Evolutionary conservation across 2,329 filamentous ascomycete genomes (phyloP), one percentile per base, ranked within the genome.

Genomic region (Colletotrichum higginsianum): DNA sequence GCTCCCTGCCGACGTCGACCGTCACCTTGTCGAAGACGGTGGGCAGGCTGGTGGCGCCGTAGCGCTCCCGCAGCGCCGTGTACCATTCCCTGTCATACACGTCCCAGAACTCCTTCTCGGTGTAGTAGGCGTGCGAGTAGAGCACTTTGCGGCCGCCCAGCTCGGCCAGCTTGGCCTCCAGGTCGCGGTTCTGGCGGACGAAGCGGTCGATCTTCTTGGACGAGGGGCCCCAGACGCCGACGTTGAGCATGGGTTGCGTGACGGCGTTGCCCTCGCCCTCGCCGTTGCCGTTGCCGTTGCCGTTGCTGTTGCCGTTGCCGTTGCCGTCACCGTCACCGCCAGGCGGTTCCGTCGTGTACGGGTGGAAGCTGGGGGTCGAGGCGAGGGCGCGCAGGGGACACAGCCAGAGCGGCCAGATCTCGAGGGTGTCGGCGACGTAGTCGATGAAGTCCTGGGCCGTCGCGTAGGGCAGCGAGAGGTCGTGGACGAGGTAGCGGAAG

Each of bases 61-160:
- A 93, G 89, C 30, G 79, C 78, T 71, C 70, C 21, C 91, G 82
- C 63, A 93, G 80, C 3, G 77, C 79, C 55, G 92, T 87, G 73
- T 93, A 93, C 76, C 88, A 88, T 9, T 81, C 75, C 47, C 85
- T 83, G 77, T 92, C 87, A 72, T 93, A 93, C 64, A 88, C 84
- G 12, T 82, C 79, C 91, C 91, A 93, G 78, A 94, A 94, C 74
- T 93, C 91, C 0, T 88, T 85, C 77, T 92, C 88, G 3, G 86
- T 88, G 78, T 92, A 92, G 79, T 91, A 93, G 0, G 90, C 89
- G 68, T 93, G 91, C 0, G 91, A 90, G 73, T 94, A 94, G 1
- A 94, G 81, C 84, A 90, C 92, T 80, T 93, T 93, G 83, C 89
- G 90, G 7, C 92, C 92, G 2, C 87, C 84, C 8, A 91, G 83